phyloP scores from a whole-genome alignment of 2,329 filamentous ascomycete genomes.

The Cylindrodendrum hubeiense region DNA sequence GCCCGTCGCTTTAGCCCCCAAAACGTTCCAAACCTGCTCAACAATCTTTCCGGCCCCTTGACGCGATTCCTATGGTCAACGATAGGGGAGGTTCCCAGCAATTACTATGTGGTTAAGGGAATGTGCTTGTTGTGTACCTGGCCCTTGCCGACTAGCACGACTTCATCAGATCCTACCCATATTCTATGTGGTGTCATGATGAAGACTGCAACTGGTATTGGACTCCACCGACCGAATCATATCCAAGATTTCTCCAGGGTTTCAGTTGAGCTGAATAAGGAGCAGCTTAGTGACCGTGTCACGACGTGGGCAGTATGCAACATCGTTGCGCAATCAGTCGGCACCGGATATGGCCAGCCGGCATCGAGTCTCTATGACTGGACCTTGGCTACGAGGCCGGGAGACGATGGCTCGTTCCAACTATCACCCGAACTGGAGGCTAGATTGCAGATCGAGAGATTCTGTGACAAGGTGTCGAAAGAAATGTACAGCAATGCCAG shows the following conservation, averaged over 20 bases:
- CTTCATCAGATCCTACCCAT: conserved; percentile 83
- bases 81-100: conserved; percentile 81
- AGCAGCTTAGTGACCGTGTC: conserved; percentile 83
- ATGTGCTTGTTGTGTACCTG: conserved; percentile 84
- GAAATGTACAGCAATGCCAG: conserved; percentile 84
- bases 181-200: conserved; percentile 88
- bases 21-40: conserved; percentile 72
- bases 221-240: conserved; percentile 83
- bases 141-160: conserved; percentile 86
- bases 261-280: conserved; percentile 79
- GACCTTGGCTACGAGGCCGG: conserved; percentile 73
- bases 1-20: conserved; percentile 74
- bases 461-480: conserved; percentile 82
- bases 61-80: conserved; percentile 82
- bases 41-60: conserved; percentile 75
- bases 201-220: conserved; percentile 87
- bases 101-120: conserved; percentile 85
- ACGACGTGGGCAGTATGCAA: conserved; percentile 89
- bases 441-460: conserved; percentile 78
- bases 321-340: conserved; percentile 83
- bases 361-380: conserved; percentile 83
- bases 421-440: conserved; percentile 74
- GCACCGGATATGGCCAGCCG: conserved; percentile 87
- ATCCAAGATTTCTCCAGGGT: conserved; percentile 86
- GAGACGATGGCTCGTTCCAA: conserved; percentile 70